Evolutionary conservation across 2,329 filamentous ascomycete species (phyloP).

Genomic region (Phoma herbarum): DNA sequence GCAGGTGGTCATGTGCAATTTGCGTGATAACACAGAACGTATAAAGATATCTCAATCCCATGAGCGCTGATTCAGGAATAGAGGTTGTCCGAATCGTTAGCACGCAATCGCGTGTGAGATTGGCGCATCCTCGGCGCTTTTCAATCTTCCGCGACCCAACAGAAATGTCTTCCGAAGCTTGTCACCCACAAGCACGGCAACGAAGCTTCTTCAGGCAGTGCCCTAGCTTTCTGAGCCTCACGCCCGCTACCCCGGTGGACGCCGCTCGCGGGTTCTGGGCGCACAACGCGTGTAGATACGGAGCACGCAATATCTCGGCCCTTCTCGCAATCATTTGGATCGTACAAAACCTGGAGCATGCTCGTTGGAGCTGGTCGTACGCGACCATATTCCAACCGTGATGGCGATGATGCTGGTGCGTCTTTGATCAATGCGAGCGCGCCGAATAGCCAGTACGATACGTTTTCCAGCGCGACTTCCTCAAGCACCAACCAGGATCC

Average conservation of each 20-base stretch:
- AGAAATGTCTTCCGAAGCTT: conserved; percentile 23
- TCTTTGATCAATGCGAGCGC: conserved; percentile 13
- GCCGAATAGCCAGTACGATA: conserved; percentile 17
- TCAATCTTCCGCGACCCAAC: conserved; percentile 16
- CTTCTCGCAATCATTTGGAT: conserved; percentile 11
- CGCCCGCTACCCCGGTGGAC: conserved; percentile 11
- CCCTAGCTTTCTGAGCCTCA: conserved; percentile 17
- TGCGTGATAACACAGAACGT: too few relatives aligned
- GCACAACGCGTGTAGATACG: conserved; percentile 7
- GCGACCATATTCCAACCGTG: background rate
- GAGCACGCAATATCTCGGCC: conserved; percentile 23
- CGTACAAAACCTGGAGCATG: conserved; percentile 8
- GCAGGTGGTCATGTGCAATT: too few relatives aligned
- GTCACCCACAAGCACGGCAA: conserved; percentile 21
- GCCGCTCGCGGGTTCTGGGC: background rate
- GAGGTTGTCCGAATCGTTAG: background rate
- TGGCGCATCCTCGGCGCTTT: conserved; percentile 18
- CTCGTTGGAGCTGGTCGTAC: conserved; percentile 5
- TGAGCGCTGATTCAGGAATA: too few relatives aligned
- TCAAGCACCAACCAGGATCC: background rate
- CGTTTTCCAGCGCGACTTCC: conserved; percentile 4
- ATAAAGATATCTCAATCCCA: too few relatives aligned
- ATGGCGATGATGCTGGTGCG: conserved; percentile 1
- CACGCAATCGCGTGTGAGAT: conserved; percentile 7
- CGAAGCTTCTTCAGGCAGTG: conserved; percentile 21